Percentiles rank a stretch among this genome's conserved stretches.
These are phyloP conservation scores for Xylaria palmicola DNA, from an alignment of 495 filamentous ascomycete genomes.

Conservation along the genomic window DNA sequence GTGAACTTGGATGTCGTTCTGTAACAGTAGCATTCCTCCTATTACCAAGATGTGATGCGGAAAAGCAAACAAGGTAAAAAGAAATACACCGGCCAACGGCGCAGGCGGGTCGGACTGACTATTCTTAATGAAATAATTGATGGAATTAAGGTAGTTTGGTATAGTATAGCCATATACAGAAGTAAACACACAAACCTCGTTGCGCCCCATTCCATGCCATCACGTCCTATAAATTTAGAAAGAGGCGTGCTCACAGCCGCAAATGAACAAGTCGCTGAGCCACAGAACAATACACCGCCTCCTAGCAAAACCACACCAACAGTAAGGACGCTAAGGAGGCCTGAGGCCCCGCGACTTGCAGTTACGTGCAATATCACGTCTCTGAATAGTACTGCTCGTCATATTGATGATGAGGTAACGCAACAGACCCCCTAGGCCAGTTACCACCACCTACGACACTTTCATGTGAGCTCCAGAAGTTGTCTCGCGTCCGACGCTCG, in stretches of 20 bases:
- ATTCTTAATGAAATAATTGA: background rate
- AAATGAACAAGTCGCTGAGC: background rate
- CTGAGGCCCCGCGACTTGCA: background rate
- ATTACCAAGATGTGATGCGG: no score
- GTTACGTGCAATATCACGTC: constrained; percentile 34
- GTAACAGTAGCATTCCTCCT: no score
- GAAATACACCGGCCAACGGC: no score
- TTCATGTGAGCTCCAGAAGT: constrained; percentile 50
- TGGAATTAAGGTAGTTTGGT: constrained; percentile 11
- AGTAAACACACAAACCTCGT: background rate
- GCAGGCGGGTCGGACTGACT: background rate
- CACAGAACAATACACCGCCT: background rate
- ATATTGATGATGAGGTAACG: constrained; percentile 38
- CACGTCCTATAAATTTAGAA: constrained; percentile 9
- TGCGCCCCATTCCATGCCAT: constrained; percentile 7
- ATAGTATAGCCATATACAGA: constrained; percentile 14
- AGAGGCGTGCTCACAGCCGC: background rate
- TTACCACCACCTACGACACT: constrained; percentile 39
- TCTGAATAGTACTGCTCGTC: constrained; percentile 53
- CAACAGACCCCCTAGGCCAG: constrained; percentile 21
- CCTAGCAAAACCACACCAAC: background rate
- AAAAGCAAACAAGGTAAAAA: no score
- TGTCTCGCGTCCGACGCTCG: constrained; percentile 40
- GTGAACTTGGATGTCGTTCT: no score
- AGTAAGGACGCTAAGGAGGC: background rate